Conservation (phyloP, 139 green algal genomes). For the Tetratostichococcus sp. region DNA sequence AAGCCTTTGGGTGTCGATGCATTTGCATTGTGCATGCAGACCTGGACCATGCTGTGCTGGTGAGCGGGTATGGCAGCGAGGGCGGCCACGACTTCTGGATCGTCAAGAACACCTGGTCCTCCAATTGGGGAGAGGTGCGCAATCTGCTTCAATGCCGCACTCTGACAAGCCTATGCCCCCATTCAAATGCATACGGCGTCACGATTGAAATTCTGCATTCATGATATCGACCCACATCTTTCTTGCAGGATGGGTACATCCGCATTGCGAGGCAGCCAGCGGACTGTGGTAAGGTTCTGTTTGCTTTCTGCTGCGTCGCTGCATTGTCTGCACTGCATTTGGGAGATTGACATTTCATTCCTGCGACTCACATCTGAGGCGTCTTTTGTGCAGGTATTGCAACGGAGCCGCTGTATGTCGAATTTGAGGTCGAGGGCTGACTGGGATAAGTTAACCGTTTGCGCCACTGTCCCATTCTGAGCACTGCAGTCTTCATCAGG, state of each 20-base stretch:
- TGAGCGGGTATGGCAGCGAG: constrained; percentile 35
- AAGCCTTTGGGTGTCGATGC: too few species aligned
- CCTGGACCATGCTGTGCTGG: constrained; percentile 57
- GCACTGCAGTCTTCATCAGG: too few species aligned
- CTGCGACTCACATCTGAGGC: too few species aligned
- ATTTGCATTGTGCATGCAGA: too few species aligned
- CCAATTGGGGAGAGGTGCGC: constrained; percentile 13
- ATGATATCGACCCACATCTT: too few species aligned
- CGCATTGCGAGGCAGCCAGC: constrained; percentile 28
- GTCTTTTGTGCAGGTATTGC: constrained; percentile 36
- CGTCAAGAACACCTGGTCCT: constrained; percentile 52
- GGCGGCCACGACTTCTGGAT: constrained; percentile 44
- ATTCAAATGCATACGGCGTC: too few species aligned
- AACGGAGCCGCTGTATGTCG: constrained; percentile 41
- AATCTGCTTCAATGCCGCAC: neutral
- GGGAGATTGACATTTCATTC: too few species aligned
- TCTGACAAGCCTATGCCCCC: too few species aligned
- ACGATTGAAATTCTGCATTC: neutral
- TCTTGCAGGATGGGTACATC: constrained; percentile 42
- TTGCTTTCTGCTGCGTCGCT: neutral
- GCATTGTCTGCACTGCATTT: neutral
- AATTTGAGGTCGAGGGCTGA: constrained; percentile 8
- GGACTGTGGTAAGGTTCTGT: constrained; percentile 21
- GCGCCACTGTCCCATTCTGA: too few species aligned
- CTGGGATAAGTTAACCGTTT: too few species aligned